Percentiles rank a stretch among this genome's conserved stretches.
These are phyloP conservation scores for Trametes maxima DNA, from an alignment of 768 basidiomycete genomes.

Conservation along the genomic window DNA sequence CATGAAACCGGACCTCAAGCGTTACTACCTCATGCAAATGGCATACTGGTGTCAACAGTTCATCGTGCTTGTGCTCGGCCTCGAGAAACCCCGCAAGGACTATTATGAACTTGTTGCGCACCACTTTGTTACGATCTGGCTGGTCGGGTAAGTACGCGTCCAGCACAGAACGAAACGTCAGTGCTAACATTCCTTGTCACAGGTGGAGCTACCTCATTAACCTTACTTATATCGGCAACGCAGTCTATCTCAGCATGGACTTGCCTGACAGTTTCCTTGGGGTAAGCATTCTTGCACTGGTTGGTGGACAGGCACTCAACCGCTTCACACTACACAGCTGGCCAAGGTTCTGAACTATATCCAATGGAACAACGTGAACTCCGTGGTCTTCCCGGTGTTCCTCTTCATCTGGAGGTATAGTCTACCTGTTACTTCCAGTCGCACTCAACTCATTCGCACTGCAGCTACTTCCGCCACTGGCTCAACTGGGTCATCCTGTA, in stretches of 20 bases:
- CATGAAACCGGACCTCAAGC: slow-evolving; percentile 82
- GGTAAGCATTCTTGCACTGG: slow-evolving; percentile 43
- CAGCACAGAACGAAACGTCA: neutral
- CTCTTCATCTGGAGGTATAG: slow-evolving; percentile 81
- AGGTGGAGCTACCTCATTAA: slow-evolving; percentile 87
- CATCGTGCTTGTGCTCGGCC: slow-evolving; percentile 75
- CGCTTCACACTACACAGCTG: slow-evolving; percentile 45
- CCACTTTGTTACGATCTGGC: slow-evolving; percentile 93
- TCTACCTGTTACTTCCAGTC: neutral
- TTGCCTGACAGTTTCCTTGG: slow-evolving; percentile 88
- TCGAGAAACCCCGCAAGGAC: slow-evolving; percentile 96
- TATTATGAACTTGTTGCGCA: slow-evolving; percentile 85
- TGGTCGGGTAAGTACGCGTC: slow-evolving; percentile 66
- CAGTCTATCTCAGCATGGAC: slow-evolving; percentile 97
- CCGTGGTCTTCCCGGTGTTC: slow-evolving; percentile 64
- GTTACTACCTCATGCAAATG: slow-evolving; percentile 91
- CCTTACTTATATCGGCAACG: slow-evolving; percentile 85
- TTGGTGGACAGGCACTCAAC: neutral
- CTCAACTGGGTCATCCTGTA: slow-evolving; percentile 84
- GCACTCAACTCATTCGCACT: neutral
- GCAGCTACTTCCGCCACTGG: slow-evolving; percentile 92
- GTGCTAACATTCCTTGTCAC: neutral
- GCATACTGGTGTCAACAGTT: slow-evolving; percentile 96
- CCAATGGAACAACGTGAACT: slow-evolving; percentile 62
- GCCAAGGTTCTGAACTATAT: slow-evolving; percentile 92